Conservation (phyloP, 179 eudicot species). For the Vitellaria paradoxa region DNA sequence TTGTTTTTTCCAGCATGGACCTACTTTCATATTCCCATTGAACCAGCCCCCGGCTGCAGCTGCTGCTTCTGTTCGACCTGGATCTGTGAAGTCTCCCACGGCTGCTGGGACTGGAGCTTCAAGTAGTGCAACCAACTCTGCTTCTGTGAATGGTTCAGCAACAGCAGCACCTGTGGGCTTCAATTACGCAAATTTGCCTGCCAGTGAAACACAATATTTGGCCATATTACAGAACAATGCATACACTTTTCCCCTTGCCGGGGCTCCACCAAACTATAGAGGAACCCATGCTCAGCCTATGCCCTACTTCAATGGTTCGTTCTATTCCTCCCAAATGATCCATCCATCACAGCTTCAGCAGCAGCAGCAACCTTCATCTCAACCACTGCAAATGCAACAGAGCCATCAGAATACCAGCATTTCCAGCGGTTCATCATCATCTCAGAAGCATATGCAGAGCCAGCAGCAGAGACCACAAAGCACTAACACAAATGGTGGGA, state of each 20-base stretch:
- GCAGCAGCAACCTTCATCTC: conserved; percentile 45
- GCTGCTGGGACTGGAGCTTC: conserved; percentile 30
- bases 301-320: conserved; percentile 77
- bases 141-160: conserved; percentile 37
- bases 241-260: conserved; percentile 81
- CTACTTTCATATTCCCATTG: conserved; percentile 86
- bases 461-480: conserved; percentile 57
- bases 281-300: conserved; percentile 75
- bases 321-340: conserved; percentile 83
- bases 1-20: conserved; percentile 53
- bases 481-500: conserved; percentile 30
- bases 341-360: conserved; percentile 83
- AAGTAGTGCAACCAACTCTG: conserved; percentile 29
- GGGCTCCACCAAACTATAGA: conserved; percentile 66
- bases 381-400: conserved; percentile 43
- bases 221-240: conserved; percentile 75
- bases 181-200: conserved; percentile 70
- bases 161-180: conserved; percentile 58
- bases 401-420: conserved; percentile 51
- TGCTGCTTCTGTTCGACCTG: conserved; percentile 50
- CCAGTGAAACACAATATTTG: conserved; percentile 77
- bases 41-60: conserved; percentile 67
- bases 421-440: conserved; percentile 65
- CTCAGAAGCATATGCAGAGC: conserved; percentile 80
- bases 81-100: conserved; percentile 40